phyloP scores from a whole-genome alignment of 441 rosid genomes.

The Mallotus japonicus region DNA sequence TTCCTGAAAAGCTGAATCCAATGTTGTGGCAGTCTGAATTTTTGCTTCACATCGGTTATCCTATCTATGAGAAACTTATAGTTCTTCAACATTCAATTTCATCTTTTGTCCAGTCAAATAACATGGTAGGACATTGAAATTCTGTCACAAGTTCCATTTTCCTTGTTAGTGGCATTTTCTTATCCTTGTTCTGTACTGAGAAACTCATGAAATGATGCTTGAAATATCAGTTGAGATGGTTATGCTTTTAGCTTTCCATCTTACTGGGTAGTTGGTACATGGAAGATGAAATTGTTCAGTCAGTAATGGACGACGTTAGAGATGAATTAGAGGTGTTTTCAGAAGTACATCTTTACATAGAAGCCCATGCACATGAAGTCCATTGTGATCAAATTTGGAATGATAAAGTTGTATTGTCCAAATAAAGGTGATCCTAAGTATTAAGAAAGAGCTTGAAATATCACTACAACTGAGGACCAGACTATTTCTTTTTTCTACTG shows the following conservation, averaged over 20 bases:
- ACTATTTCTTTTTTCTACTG: not conserved
- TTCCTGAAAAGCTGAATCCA: not conserved
- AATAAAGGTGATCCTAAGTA: not conserved
- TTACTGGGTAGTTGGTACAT: not conserved
- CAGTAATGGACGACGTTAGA: not conserved
- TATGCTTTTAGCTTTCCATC: not conserved
- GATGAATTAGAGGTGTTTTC: not conserved
- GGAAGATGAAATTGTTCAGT: not conserved
- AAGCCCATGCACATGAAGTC: not conserved
- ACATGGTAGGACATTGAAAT: not conserved
- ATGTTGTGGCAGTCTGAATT: not conserved
- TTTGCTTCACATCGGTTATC: not conserved
- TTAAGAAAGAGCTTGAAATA: not conserved
- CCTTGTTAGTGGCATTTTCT: no score
- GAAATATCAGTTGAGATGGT: not conserved
- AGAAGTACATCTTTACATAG: not conserved
- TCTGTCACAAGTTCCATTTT: not conserved
- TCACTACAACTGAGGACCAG: not conserved
- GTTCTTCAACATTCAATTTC: not conserved
- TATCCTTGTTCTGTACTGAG: no score
- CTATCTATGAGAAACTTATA: not conserved
- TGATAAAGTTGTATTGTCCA: not conserved
- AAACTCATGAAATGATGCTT: not conserved
- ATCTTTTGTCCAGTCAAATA: not conserved
- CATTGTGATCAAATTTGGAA: not conserved